Conservation (phyloP, 148 eudicot genomes). For the Rhododendron griersonianum region DNA sequence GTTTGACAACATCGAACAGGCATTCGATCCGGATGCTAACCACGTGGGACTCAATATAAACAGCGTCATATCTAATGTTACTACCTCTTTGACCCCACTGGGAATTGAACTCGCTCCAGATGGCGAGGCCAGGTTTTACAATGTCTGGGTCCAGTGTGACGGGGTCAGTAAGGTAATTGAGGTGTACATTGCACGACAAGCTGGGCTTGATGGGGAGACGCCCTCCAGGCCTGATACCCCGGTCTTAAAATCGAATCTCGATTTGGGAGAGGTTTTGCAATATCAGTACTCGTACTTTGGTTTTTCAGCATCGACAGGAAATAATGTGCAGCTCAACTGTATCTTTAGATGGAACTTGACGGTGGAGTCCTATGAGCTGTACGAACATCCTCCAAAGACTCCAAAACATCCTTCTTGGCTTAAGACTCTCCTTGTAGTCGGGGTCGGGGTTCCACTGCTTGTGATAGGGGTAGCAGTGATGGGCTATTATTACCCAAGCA, state of each 20-base stretch:
- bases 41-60: conserved; percentile 65
- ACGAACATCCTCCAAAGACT: background rate
- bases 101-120: conserved; percentile 41
- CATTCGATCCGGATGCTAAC: conserved; percentile 59
- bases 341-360: conserved; percentile 76
- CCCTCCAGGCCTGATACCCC: conserved; percentile 59
- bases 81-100: conserved; percentile 19
- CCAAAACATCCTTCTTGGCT: too few species aligned
- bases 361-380: conserved; percentile 17
- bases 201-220: background rate
- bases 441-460: background rate
- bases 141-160: conserved; percentile 65
- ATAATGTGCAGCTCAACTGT: conserved; percentile 47
- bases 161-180: conserved; percentile 37
- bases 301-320: conserved; percentile 73
- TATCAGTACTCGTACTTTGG: conserved; percentile 65
- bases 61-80: conserved; percentile 35
- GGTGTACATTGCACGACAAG: conserved; percentile 43
- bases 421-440: conserved; percentile 7
- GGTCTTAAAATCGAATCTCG: conserved; percentile 32
- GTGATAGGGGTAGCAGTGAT: too few species aligned
- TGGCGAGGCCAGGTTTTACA: conserved; percentile 30
- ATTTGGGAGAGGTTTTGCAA: conserved; percentile 40
- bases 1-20: conserved; percentile 54
- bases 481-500: too few species aligned